Evolutionary conservation across 441 rosid species (phyloP).

Genomic region (Corymbia citriodora): DNA sequence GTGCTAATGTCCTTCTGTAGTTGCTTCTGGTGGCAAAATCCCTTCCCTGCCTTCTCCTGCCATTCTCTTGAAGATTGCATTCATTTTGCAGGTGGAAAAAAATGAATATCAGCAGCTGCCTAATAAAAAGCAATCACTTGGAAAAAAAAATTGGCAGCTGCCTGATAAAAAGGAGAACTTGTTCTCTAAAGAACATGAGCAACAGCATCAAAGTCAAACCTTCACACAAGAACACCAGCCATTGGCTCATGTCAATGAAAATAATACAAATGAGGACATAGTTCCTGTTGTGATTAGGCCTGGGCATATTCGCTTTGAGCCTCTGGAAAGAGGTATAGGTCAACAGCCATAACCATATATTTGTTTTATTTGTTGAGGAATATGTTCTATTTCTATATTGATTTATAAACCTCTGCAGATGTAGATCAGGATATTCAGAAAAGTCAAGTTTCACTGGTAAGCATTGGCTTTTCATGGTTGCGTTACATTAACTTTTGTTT

Average conservation of each 20-base stretch:
- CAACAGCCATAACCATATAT: neutral
- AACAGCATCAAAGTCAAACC: neutral
- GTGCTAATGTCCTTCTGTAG: neutral
- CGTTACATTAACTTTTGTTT: neutral
- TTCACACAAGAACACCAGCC: neutral
- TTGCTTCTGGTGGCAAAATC: constrained; percentile 3
- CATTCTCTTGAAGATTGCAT: neutral
- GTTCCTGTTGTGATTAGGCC: constrained; percentile 82
- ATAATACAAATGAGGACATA: constrained; percentile 36
- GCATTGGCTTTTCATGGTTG: constrained; percentile 7
- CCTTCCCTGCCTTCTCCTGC: neutral
- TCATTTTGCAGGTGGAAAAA: constrained; percentile 1
- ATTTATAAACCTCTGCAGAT: constrained; percentile 25
- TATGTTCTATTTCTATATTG: neutral
- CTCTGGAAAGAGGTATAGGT: constrained; percentile 45
- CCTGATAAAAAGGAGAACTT: constrained; percentile 5
- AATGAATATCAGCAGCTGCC: neutral
- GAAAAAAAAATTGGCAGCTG: neutral
- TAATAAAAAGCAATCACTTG: constrained; percentile 9
- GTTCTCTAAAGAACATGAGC: constrained; percentile 10
- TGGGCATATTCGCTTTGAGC: constrained; percentile 88
- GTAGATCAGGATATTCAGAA: constrained; percentile 33
- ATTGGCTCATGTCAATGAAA: constrained; percentile 19
- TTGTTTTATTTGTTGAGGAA: neutral
- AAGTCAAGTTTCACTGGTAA: constrained; percentile 50